Conservation (phyloP, 2,329 filamentous ascomycete genomes). For the Stemphylium lycopersici region DNA sequence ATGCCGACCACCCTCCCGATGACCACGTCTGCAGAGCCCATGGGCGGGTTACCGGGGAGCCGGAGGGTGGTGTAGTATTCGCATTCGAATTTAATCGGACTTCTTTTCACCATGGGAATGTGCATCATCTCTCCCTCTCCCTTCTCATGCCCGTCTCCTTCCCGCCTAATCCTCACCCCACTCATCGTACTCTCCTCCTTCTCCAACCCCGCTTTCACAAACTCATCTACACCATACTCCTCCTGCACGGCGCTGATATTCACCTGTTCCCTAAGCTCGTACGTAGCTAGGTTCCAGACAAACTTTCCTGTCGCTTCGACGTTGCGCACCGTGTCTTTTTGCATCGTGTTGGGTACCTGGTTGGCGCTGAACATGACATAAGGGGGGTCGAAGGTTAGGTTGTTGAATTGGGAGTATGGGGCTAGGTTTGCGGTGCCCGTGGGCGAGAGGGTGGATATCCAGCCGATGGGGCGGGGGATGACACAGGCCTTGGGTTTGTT, state of each 20-base stretch:
- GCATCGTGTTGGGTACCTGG: slow-evolving; percentile 54
- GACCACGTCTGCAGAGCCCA: slow-evolving; percentile 64
- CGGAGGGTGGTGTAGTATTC: slow-evolving; percentile 60
- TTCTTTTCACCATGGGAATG: slow-evolving; percentile 60
- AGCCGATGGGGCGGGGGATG: slow-evolving; percentile 66
- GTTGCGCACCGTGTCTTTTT: slow-evolving; percentile 65
- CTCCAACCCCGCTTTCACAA: slow-evolving; percentile 56
- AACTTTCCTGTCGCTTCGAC: slow-evolving; percentile 63
- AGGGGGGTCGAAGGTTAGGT: slow-evolving; percentile 67
- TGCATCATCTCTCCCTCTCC: background rate
- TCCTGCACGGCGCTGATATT: slow-evolving; percentile 62
- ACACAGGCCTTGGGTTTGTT: slow-evolving; percentile 57
- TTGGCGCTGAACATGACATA: slow-evolving; percentile 68
- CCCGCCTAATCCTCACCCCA: slow-evolving; percentile 23
- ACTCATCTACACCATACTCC: slow-evolving; percentile 60
- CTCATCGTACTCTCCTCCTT: slow-evolving; percentile 54
- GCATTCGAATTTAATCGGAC: slow-evolving; percentile 66
- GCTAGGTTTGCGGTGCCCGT: slow-evolving; percentile 61
- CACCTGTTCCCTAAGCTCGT: slow-evolving; percentile 60
- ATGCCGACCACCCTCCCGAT: slow-evolving; percentile 64
- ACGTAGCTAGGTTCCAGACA: slow-evolving; percentile 66
- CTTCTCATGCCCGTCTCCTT: background rate
- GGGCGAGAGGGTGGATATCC: slow-evolving; percentile 63
- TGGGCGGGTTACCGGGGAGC: slow-evolving; percentile 62
- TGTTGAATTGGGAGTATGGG: slow-evolving; percentile 68